Evolutionary conservation across 345 rosid genomes (phyloP).

Genomic region (Camelina hispida): DNA sequence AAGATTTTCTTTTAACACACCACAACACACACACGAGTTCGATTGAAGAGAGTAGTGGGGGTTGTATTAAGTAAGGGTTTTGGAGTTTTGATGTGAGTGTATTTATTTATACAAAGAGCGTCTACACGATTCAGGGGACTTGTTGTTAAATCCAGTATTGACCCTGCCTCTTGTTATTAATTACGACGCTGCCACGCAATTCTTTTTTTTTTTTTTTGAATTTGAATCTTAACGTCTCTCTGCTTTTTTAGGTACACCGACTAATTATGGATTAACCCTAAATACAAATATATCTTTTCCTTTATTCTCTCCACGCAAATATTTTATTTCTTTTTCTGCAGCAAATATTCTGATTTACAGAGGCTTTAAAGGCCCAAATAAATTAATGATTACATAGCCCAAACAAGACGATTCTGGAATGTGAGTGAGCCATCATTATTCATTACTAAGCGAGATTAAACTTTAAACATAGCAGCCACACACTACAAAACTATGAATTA

Average conservation of each 20-base stretch:
- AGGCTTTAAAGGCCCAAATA: slow-evolving; percentile 25
- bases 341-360: not conserved
- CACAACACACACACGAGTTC: slow-evolving; percentile 6
- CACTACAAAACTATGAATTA: too few species aligned
- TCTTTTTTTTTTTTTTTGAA: slow-evolving; percentile 23
- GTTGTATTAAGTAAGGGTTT: not conserved
- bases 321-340: not conserved
- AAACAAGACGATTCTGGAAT: not conserved
- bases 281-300: not conserved
- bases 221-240: slow-evolving; percentile 44
- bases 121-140: slow-evolving; percentile 20
- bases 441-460: not conserved
- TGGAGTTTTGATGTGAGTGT: slow-evolving; percentile 22
- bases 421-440: not conserved
- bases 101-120: slow-evolving; percentile 28
- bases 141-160: slow-evolving; percentile 5
- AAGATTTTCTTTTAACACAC: not conserved
- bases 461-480: too few species aligned
- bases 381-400: not conserved
- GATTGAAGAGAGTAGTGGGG: not conserved
- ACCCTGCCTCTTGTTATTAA: slow-evolving; percentile 6
- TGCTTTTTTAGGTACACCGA: slow-evolving; percentile 28
- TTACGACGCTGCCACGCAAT: not conserved
- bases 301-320: not conserved
- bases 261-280: slow-evolving; percentile 24